Base-by-base conservation (phyloP, 495 filamentous ascomycete genomes). In the Penicillium roqueforti region DNA sequence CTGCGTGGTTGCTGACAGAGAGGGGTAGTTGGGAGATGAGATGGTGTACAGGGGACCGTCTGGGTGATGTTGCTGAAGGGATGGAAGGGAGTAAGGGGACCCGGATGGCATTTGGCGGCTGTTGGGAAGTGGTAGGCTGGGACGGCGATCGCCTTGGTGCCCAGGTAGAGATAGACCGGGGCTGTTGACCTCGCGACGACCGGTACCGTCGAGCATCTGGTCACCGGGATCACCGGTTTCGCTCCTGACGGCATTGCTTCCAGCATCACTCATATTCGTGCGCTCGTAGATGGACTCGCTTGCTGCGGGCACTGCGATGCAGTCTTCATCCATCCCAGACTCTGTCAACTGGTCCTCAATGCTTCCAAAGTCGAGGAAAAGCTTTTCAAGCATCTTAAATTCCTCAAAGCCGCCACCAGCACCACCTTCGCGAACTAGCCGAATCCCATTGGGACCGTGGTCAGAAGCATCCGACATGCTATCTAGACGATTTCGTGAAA, bases 391-490 rank as follows among this genome's bases (percentile, higher is more conserved):
- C 11, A 78, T 69, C 56, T 82, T 86, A 62, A 87, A 90, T 62
- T 91, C 87, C 55, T 89, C 87, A 1, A 89, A 65, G 2, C 84
- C 87, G 41, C 84, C 87, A 11, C 84, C 81, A 43, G 57, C 48
- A 9, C 79, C 84, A 40, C 77, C 77, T 47, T 82, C 79, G 13
- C 77, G 72, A 8, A 80, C 56, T 14, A 67, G 67, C 8, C 77
- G 71, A 25, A 69, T 66, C 0, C 72, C 72, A 32, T 77, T 73
- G 10, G 68, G 39, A n/a, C 63, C 62, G 2, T 67, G 62, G n/a
- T 76, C 74, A 25, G 69, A 61, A n/a, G 53, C 57, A 58, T 67
- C 62, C 19, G 55, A 66, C 53, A 65, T 58, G 54, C 67, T 62
- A 45, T 67, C 66, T 20, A 70, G 51, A 3, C 42, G 70, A 65